A percentile compares a stretch with the other conserved stretches of the same genome.
Evolutionary conservation across 208 protist species (phyloP).

Genomic region (Willaertia magna): DNA sequence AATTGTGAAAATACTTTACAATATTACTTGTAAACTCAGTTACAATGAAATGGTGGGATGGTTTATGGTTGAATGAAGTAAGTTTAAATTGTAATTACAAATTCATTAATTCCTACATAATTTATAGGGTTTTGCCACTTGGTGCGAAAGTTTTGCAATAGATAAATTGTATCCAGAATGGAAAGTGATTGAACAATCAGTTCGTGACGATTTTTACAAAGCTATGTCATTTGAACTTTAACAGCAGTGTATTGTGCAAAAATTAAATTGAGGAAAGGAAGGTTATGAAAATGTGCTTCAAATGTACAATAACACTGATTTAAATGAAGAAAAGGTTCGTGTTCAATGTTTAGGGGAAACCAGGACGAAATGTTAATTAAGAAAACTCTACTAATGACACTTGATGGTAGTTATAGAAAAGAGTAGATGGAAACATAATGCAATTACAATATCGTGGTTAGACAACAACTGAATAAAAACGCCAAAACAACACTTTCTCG

Average conservation of each 20-base stretch:
- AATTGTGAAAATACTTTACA: too few species aligned
- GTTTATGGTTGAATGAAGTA: slow-evolving; percentile 92
- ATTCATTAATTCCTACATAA: not conserved
- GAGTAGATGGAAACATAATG: too few species aligned
- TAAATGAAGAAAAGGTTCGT: not conserved
- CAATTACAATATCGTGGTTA: too few species aligned
- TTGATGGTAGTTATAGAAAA: too few species aligned
- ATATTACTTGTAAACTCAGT: too few species aligned
- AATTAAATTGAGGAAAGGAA: not conserved
- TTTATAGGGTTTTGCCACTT: slow-evolving; percentile 47
- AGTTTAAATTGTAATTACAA: not conserved
- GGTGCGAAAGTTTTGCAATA: slow-evolving; percentile 53
- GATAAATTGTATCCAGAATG: slow-evolving; percentile 60
- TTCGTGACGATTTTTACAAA: slow-evolving; percentile 41
- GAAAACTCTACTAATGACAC: too few species aligned
- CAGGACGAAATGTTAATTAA: too few species aligned
- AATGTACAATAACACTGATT: not conserved
- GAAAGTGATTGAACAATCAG: slow-evolving; percentile 51
- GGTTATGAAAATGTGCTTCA: not conserved
- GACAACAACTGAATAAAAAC: too few species aligned
- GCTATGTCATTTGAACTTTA: slow-evolving; percentile 63
- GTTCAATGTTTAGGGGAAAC: slow-evolving; percentile 66
- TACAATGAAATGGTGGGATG: slow-evolving; percentile 89
- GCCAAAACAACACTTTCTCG: too few species aligned
- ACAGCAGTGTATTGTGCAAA: slow-evolving; percentile 65